Percentiles rank a stretch among this genome's conserved stretches.
phyloP scores from a whole-genome alignment of 306 rosid species.

The Fragaria iinumae region DNA sequence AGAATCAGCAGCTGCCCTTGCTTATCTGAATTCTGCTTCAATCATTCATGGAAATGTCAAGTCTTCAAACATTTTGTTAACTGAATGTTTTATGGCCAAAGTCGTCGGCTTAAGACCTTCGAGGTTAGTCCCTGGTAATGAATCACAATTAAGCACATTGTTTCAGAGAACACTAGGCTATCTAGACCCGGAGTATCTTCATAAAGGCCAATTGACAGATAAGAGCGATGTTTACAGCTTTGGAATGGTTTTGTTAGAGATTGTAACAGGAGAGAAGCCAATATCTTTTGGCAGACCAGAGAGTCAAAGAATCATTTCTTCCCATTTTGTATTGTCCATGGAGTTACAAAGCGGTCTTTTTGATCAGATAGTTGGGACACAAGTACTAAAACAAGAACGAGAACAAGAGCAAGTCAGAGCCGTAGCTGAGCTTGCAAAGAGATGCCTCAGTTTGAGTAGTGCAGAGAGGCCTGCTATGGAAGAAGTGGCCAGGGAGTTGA shows the following conservation, averaged over 20 bases:
- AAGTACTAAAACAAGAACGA: too few species aligned
- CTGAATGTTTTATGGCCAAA: constrained; percentile 2
- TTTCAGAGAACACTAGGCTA: constrained; percentile 6
- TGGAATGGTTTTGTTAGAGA: background rate
- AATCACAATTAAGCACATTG: constrained; percentile 6
- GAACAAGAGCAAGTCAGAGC: background rate
- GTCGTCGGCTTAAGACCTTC: background rate
- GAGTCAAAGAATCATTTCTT: background rate
- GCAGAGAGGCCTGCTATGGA: background rate
- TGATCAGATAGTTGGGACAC: background rate
- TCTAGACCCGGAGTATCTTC: constrained; percentile 11
- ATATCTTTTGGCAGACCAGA: constrained; percentile 1
- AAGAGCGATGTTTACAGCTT: constrained; percentile 22
- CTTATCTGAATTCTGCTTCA: constrained; percentile 1
- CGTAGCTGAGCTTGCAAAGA: too few species aligned
- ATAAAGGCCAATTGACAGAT: background rate
- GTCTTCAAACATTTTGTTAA: constrained; percentile 9
- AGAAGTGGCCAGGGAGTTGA: background rate
- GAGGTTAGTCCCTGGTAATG: background rate
- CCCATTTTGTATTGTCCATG: constrained; percentile 10
- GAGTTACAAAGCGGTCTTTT: background rate
- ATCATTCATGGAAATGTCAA: constrained; percentile 15
- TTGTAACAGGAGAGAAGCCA: constrained; percentile 7
- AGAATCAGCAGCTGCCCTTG: constrained; percentile 6
- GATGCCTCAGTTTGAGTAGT: background rate